Base-by-base conservation (phyloP, 2,329 filamentous ascomycete genomes). In the Elsinoe batatas region DNA sequence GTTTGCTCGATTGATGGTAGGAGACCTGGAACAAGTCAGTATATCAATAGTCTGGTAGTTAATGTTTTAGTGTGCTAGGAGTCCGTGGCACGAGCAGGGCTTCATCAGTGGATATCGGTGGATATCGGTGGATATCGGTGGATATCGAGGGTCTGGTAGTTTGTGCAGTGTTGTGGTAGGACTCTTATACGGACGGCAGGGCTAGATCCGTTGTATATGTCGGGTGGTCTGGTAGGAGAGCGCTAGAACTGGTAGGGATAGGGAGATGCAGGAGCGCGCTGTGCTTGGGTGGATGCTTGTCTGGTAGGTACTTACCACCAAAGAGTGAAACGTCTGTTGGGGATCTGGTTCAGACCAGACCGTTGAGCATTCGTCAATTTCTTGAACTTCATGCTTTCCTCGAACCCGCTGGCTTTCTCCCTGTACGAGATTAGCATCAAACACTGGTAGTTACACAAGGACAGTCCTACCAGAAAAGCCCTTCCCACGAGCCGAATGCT, bases 331-430 rank as follows among this genome's bases (percentile, higher is more conserved):
- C 93, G 89, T 81, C 93, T 89, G 68, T 98, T 98, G 0, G 93
- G 93, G 68, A 98, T 98, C 67, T 98, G 93, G 68, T 96, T 97
- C 30, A 98, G 72, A 89, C 93, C 93, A 17, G 88, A 95, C 64
- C 93, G 81, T 70, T 98, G 93, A 0, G 93, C 93, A 64, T 98
- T 98, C 0, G 93, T 98, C 58, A 98, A 76, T 71, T 98, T 98
- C 74, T 98, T 98, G 79, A 96, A 98, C 62, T 97, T 95, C 93
- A 98, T 97, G 0, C 71, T 75, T 58, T 77, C 74, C 60, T 68
- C 66, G 58, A 68, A 67, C 44, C 65, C 64, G 32, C 63, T 71
- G 3, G 74, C 64, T 46, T 65, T 67, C 63, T 67, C 71, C 40
- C 40, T 49, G 44, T 33, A 17, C 4, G 13, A 35, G n/a, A 30